phyloP scores from a whole-genome alignment of 768 basidiomycete species.

The Lactarius akahatsu region DNA sequence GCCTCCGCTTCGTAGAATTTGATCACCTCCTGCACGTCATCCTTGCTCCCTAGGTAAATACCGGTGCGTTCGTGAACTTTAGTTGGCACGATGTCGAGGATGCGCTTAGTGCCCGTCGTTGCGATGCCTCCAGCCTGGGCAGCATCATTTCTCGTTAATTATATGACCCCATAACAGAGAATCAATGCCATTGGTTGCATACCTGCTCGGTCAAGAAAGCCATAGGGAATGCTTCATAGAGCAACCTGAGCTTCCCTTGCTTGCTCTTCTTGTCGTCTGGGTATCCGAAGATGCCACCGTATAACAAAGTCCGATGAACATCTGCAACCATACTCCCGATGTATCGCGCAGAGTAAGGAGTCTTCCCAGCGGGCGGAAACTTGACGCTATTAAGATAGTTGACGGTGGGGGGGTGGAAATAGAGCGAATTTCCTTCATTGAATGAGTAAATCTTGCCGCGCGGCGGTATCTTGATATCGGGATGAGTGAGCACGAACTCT shows the following conservation, averaged over 20 bases:
- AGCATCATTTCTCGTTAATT: slow-evolving; percentile 27
- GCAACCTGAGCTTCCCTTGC: slow-evolving; percentile 87
- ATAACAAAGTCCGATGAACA: slow-evolving; percentile 92
- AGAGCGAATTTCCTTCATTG: slow-evolving; percentile 97
- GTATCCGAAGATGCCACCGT: slow-evolving; percentile 98
- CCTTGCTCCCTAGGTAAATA: slow-evolving; percentile 90
- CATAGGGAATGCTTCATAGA: slow-evolving; percentile 99
- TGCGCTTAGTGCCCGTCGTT: slow-evolving; percentile 91
- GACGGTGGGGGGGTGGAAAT: slow-evolving; percentile 80
- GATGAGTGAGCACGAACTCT: slow-evolving; percentile 98
- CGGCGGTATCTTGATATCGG: slow-evolving; percentile 89
- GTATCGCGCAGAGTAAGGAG: slow-evolving; percentile 88
- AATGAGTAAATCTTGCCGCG: slow-evolving; percentile 99
- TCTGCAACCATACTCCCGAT: slow-evolving; percentile 99
- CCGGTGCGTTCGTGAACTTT: slow-evolving; percentile 89
- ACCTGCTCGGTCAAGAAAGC: slow-evolving; percentile 93
- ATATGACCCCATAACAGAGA: slow-evolving; percentile 10
- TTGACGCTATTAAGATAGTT: slow-evolving; percentile 91
- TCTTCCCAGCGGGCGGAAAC: slow-evolving; percentile 72
- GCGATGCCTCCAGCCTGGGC: slow-evolving; percentile 90
- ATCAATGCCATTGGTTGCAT: slow-evolving; percentile 29
- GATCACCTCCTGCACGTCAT: slow-evolving; percentile 88
- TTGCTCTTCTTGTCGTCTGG: slow-evolving; percentile 98
- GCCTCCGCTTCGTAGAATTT: slow-evolving; percentile 67
- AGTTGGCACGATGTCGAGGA: slow-evolving; percentile 87